A percentile compares a stretch with the other conserved stretches of the same genome.
phyloP scores from a whole-genome alignment of 257 asterid species.

The Verbena officinalis region DNA sequence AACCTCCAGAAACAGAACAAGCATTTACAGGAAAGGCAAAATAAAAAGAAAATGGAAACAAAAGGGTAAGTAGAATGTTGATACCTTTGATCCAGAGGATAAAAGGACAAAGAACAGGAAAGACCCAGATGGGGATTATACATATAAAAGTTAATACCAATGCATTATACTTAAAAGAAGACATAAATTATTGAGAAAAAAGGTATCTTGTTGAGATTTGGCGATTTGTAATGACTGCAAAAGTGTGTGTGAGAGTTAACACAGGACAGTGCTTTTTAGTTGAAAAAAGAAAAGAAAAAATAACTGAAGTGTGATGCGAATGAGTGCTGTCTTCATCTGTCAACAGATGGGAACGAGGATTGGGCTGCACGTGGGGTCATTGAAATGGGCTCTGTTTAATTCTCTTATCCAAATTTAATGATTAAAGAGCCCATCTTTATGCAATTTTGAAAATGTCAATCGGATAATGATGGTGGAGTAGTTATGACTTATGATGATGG shows the following conservation, averaged over 20 bases:
- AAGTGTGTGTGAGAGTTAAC: conserved; percentile 17
- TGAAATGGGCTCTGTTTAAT: conserved; percentile 28
- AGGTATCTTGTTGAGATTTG: conserved; percentile 34
- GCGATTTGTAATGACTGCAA: conserved; percentile 35
- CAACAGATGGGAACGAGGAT: conserved; percentile 31
- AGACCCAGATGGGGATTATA: conserved; percentile 41
- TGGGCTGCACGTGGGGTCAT: conserved; percentile 50
- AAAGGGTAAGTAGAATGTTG: conserved; percentile 24
- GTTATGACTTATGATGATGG: not conserved
- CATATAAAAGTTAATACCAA: conserved; percentile 36
- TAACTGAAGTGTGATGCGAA: conserved; percentile 33
- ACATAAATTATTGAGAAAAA: not conserved
- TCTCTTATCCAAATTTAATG: conserved; percentile 5
- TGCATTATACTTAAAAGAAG: conserved; percentile 30
- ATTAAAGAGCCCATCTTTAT: conserved; percentile 23
- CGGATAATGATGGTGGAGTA: not conserved
- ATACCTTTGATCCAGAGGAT: conserved; percentile 48
- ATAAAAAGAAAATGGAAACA: conserved; percentile 17
- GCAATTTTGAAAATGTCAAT: not conserved
- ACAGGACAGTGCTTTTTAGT: conserved; percentile 24
- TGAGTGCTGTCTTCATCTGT: conserved; percentile 45
- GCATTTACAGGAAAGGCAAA: not conserved
- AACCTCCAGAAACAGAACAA: conserved; percentile 7
- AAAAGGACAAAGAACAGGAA: conserved; percentile 37
- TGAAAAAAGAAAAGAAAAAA: not conserved